Evolutionary conservation across 2,329 filamentous ascomycete species (phyloP).

Genomic region (Claviceps maximensis): DNA sequence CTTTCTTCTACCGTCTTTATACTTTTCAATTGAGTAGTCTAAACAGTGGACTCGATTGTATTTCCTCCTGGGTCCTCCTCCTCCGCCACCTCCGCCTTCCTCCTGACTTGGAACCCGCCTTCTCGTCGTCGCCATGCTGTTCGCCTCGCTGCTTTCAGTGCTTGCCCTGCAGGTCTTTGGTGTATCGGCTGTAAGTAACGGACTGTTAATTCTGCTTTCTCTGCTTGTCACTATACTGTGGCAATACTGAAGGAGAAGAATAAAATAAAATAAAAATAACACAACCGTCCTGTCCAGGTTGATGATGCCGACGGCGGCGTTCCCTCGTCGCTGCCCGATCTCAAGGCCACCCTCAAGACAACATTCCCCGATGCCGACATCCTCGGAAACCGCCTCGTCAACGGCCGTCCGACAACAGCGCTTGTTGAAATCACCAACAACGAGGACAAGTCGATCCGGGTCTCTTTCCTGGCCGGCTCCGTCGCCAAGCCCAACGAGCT

Average conservation of each 20-base stretch:
- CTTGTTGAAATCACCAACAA: constrained; percentile 74
- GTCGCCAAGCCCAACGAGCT: constrained; percentile 46
- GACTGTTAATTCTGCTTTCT: neutral
- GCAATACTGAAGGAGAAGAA: neutral
- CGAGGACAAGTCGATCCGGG: constrained; percentile 59
- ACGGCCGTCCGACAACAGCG: constrained; percentile 74
- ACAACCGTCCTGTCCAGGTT: neutral
- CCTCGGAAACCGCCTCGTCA: constrained; percentile 91
- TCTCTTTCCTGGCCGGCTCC: constrained; percentile 65
- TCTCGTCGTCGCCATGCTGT: constrained; percentile 3
- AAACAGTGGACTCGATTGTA: neutral
- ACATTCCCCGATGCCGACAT: constrained; percentile 61
- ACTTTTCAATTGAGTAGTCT: neutral
- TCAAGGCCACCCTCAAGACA: constrained; percentile 45
- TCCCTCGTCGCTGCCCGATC: constrained; percentile 1
- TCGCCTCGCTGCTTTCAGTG: constrained; percentile 5
- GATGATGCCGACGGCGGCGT: constrained; percentile 4
- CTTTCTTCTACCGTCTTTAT: neutral
- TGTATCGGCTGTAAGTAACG: constrained; percentile 2
- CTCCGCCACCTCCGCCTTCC: too few species aligned
- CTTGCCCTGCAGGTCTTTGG: constrained; percentile 7
- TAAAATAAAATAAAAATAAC: neutral
- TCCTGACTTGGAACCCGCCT: neutral
- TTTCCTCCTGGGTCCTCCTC: neutral
- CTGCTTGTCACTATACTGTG: neutral